phyloP scores from a whole-genome alignment of 805 yeast genomes.

The Candida maris region DNA sequence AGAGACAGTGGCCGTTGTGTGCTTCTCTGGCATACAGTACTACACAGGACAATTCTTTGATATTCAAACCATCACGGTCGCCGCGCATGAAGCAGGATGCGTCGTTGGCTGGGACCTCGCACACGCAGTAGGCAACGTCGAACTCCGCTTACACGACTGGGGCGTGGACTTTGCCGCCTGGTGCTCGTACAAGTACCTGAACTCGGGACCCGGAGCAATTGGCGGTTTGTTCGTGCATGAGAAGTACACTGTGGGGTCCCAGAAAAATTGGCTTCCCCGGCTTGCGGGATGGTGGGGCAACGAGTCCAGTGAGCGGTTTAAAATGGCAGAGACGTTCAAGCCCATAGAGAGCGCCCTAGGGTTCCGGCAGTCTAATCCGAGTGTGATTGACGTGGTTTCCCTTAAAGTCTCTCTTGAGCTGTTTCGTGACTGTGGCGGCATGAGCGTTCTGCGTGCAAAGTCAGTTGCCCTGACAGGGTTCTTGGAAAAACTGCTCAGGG shows the following conservation, averaged over 20 bases:
- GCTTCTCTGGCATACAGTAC: conserved; percentile 87
- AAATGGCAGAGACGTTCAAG: conserved; percentile 73
- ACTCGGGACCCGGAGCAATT: conserved; percentile 91
- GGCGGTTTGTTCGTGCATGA: conserved; percentile 83
- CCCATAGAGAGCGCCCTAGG: conserved; percentile 87
- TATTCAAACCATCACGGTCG: conserved; percentile 62
- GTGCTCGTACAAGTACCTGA: conserved; percentile 90
- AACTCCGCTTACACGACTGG: conserved; percentile 79
- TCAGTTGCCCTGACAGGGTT: conserved; percentile 55
- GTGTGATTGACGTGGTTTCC: conserved; percentile 80
- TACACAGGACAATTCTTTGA: conserved; percentile 89
- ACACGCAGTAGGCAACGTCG: conserved; percentile 89
- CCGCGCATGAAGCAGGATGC: conserved; percentile 51
- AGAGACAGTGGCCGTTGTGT: conserved; percentile 64
- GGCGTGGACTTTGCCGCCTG: conserved; percentile 89
- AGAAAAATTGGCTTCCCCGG: conserved; percentile 49
- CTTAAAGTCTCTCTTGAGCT: conserved; percentile 63
- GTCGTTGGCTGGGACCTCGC: conserved; percentile 93
- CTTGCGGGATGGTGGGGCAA: conserved; percentile 99
- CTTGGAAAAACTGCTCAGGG: conserved; percentile 45
- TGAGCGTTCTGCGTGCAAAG: conserved; percentile 51
- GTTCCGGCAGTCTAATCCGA: conserved; percentile 86
- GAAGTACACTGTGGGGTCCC: conserved; percentile 28
- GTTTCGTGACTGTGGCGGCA: conserved; percentile 60
- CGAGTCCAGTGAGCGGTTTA: conserved; percentile 61